Percentiles rank a stretch among this genome's conserved stretches.
These are phyloP conservation scores for Aspergillus pseudonomiae DNA, from an alignment of 2,329 filamentous ascomycete species.

Conservation along the genomic window DNA sequence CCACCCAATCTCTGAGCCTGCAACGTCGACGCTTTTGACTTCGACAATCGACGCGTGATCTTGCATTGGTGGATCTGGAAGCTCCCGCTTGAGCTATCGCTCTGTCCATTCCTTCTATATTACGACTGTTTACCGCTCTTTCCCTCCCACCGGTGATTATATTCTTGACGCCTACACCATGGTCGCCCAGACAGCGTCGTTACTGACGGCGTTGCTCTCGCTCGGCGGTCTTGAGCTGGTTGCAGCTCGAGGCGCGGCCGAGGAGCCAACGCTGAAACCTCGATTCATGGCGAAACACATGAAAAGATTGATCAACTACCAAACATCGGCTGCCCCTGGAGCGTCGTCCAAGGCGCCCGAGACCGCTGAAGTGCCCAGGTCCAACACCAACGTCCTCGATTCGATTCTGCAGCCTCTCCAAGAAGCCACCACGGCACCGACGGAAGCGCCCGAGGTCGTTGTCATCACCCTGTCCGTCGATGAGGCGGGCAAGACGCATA, in stretches of 20 bases:
- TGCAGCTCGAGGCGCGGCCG: slow-evolving; percentile 31
- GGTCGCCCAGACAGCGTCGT: slow-evolving; percentile 32
- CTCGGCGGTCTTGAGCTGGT: slow-evolving; percentile 38
- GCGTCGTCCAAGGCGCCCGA: background rate
- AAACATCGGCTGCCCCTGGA: slow-evolving; percentile 2
- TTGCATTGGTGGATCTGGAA: slow-evolving; percentile 12
- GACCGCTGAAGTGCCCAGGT: background rate
- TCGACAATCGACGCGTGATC: slow-evolving; percentile 15
- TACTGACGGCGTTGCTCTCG: slow-evolving; percentile 37
- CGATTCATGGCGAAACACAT: slow-evolving; percentile 39
- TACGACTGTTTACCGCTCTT: slow-evolving; percentile 11
- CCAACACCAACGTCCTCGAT: slow-evolving; percentile 7
- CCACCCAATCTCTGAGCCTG: slow-evolving; percentile 17
- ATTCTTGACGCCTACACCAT: slow-evolving; percentile 27
- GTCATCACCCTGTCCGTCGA: slow-evolving; percentile 27
- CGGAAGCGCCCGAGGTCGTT: slow-evolving; percentile 17
- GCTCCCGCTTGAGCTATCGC: slow-evolving; percentile 22
- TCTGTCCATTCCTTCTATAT: slow-evolving; percentile 29
- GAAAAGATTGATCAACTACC: slow-evolving; percentile 28
- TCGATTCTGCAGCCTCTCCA: slow-evolving; percentile 1
- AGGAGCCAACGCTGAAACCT: slow-evolving; percentile 34
- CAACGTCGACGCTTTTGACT: slow-evolving; percentile 14
- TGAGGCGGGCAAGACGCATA: slow-evolving; percentile 27
- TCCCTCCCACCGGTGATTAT: slow-evolving; percentile 6
- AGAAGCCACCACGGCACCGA: slow-evolving; percentile 6